Conservation (phyloP, 2,329 filamentous ascomycete genomes). For the Penicillium thymicola region DNA sequence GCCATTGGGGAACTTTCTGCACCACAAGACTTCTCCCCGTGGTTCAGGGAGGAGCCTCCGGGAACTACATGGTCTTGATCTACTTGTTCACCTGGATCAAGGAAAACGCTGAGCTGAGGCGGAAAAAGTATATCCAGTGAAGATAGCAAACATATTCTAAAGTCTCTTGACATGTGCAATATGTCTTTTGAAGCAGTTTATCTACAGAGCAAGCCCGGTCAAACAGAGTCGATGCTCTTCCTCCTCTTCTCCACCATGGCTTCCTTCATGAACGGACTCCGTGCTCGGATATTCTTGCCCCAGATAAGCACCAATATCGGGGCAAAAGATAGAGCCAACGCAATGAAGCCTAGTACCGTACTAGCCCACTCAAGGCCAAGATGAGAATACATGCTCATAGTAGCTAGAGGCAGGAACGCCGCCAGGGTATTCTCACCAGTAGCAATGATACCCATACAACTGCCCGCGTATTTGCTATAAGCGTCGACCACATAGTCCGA, state of each 20-base stretch:
- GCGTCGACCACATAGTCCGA: constrained; percentile 51
- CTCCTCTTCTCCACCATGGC: constrained; percentile 25
- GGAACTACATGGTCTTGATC: not conserved
- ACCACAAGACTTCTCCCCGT: too few relatives aligned
- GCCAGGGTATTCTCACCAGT: constrained; percentile 45
- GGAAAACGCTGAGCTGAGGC: not conserved
- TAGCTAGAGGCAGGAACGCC: constrained; percentile 44
- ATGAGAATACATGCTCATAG: constrained; percentile 38
- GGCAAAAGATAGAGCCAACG: constrained; percentile 32
- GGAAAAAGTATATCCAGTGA: not conserved
- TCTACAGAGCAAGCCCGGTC: constrained; percentile 2
- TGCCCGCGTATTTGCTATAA: constrained; percentile 49
- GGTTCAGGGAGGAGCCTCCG: not conserved
- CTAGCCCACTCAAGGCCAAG: constrained; percentile 43
- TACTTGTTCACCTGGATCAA: too few relatives aligned
- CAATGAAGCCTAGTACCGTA: constrained; percentile 42
- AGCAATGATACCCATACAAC: constrained; percentile 45
- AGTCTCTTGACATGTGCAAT: not conserved
- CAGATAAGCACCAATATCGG: constrained; percentile 39
- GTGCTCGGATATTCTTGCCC: constrained; percentile 37
- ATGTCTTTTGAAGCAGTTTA: not conserved
- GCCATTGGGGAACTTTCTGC: not conserved
- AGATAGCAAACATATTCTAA: not conserved
- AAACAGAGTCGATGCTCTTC: constrained; percentile 21
- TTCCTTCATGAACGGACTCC: constrained; percentile 27